These are phyloP conservation scores for Scytalidium sp. DNA, from an alignment of 2,329 filamentous ascomycete genomes.

Conservation along the genomic window DNA sequence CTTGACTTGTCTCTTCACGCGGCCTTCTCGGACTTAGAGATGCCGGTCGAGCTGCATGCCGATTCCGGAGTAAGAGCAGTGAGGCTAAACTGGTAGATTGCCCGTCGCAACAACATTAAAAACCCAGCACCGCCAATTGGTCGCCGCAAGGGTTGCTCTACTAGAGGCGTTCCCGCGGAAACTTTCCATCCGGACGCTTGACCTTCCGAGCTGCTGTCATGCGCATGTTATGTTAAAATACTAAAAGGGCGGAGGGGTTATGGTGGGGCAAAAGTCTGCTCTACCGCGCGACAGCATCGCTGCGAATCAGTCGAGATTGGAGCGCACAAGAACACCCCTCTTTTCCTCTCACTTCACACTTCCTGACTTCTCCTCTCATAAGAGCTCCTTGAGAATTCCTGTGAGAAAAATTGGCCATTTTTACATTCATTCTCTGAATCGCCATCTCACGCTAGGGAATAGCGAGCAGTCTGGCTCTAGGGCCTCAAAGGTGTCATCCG, in stretches of 20 bases:
- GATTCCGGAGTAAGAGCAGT: not conserved
- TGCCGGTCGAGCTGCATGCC: no score
- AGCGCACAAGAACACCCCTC: not conserved
- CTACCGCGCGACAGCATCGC: not conserved
- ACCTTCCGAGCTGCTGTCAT: not conserved
- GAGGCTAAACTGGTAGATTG: not conserved
- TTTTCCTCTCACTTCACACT: not conserved
- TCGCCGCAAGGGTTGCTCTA: not conserved
- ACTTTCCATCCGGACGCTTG: not conserved
- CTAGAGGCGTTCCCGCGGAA: not conserved
- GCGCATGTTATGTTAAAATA: not conserved
- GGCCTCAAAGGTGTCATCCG: not conserved
- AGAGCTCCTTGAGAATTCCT: not conserved
- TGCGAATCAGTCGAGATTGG: not conserved
- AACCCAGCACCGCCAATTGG: not conserved
- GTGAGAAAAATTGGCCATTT: no score
- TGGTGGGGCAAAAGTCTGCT: not conserved
- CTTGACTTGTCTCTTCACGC: no score
- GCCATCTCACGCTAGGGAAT: not conserved
- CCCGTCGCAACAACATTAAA: not conserved
- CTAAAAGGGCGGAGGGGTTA: not conserved
- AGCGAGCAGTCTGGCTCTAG: not conserved
- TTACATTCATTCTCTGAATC: not conserved
- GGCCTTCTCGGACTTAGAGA: no score
- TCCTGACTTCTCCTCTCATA: not conserved